Conservation (phyloP, 2,329 filamentous ascomycete species). For the Fusarium robinianum region DNA sequence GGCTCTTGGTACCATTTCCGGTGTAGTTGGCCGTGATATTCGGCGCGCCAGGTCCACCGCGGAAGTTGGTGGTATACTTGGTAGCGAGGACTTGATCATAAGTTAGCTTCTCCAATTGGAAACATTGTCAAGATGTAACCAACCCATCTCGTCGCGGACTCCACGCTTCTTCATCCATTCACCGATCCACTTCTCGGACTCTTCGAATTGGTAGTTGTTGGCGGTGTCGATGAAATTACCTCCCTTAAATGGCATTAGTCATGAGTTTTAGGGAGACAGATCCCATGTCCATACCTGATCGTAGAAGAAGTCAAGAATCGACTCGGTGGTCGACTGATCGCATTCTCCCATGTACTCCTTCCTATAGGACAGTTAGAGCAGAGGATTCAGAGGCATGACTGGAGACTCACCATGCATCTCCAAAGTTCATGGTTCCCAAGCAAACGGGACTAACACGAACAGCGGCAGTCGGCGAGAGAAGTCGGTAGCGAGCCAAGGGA, state of each 20-base stretch:
- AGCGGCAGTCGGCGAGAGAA: slow-evolving; percentile 67
- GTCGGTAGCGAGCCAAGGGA: slow-evolving; percentile 65
- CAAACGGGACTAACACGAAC: slow-evolving; percentile 70
- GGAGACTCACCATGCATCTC: slow-evolving; percentile 52
- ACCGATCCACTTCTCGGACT: slow-evolving; percentile 69
- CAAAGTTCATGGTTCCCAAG: slow-evolving; percentile 69
- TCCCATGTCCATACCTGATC: slow-evolving; percentile 49
- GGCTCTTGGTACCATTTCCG: slow-evolving; percentile 66
- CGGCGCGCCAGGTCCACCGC: slow-evolving; percentile 45
- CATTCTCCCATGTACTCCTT: slow-evolving; percentile 65
- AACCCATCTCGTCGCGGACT: slow-evolving; percentile 68
- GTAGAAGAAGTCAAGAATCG: slow-evolving; percentile 69
- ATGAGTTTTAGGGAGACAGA: neutral
- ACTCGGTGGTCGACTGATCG: slow-evolving; percentile 63
- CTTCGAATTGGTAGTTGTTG: slow-evolving; percentile 67
- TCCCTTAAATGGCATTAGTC: slow-evolving; percentile 32
- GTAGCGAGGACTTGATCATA: slow-evolving; percentile 64
- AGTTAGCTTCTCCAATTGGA: neutral
- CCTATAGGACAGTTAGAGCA: slow-evolving; percentile 41
- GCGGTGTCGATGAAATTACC: slow-evolving; percentile 77
- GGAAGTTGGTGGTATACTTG: slow-evolving; percentile 67
- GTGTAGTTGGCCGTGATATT: slow-evolving; percentile 56
- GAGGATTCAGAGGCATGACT: rapidly evolving
- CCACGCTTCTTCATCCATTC: slow-evolving; percentile 70
- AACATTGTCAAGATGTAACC: slow-evolving; percentile 20